Evolutionary conservation across 495 filamentous ascomycete genomes (phyloP), one percentile per base, ranked within the genome.

Genomic region (Hypomontagnella monticulosa): DNA sequence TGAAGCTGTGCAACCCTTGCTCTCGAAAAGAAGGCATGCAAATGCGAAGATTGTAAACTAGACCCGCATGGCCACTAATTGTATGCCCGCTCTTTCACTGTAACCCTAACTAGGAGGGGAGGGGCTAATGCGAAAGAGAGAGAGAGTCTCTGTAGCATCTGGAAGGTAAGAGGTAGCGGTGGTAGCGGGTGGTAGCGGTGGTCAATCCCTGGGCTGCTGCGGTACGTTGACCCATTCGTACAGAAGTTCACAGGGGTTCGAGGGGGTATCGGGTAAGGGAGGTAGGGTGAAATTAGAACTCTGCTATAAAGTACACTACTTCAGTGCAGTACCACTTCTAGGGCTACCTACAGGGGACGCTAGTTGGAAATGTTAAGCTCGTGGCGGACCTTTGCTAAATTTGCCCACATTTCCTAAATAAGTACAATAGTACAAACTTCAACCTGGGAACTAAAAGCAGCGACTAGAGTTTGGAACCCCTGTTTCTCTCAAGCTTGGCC

Each of bases 41-140:
- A 66, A 66, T 74, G 71, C 69, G 71, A 73, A 58, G 47, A 40
- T 23, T 38, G 49, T 15, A 67, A 56, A 61, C 62, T 16, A 27
- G 23, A 27, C 23, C 23, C 23, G 23, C 23, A 27, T 27, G 23
- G 23, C 23, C 23, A 27, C 46, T 56, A 57, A 65, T 63, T 68
- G 49, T 57, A 66, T 56, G 63, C 61, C 69, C 69, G 69, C 69
- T 65, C 60, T 74, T 74, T 74, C 62, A 34, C 42, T 72, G 66
- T 55, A 72, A 74, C 71, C 56, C 69, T 53, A 33, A 44, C 34
- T 47, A 27, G 50, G 42, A 30, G 33, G 42, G 37, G 41, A 16
- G 43, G 32, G 60, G 49, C 64, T 61, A 71, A 61, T 71, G 71
- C 61, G 62, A 67, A 40, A n/a, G 46, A 27, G 12, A 30, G n/a